Conservation (phyloP, 331 rosid species). For the Quercus phellos region DNA sequence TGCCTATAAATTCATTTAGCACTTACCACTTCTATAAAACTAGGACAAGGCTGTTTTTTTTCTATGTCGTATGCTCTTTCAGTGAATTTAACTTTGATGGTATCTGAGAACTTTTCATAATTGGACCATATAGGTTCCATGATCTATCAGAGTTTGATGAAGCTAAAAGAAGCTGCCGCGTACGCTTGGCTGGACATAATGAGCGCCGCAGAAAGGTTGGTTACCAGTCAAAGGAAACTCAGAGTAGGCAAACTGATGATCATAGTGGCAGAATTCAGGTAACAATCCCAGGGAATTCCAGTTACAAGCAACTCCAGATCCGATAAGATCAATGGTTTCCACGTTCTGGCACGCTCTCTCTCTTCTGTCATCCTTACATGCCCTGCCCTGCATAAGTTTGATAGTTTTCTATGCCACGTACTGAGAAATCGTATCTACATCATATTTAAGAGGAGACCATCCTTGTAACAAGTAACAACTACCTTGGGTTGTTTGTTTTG, state of each 20-base stretch:
- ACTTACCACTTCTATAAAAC: too few species aligned
- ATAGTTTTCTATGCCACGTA: neutral
- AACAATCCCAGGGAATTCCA: conserved; percentile 40
- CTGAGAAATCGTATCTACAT: neutral
- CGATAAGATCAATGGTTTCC: conserved; percentile 27
- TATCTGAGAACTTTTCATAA: neutral
- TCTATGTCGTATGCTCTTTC: neutral
- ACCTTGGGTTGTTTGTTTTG: neutral
- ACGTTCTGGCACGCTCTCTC: conserved; percentile 43
- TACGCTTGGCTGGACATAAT: conserved; percentile 81
- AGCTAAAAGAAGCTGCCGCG: conserved; percentile 84
- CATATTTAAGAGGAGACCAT: neutral
- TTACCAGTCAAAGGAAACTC: conserved; percentile 37
- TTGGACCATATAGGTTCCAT: conserved; percentile 62
- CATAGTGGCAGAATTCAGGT: conserved; percentile 40
- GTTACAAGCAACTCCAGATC: conserved; percentile 50
- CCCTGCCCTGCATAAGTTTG: conserved; percentile 8
- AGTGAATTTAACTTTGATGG: neutral
- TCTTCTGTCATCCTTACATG: conserved; percentile 64
- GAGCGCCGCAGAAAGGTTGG: conserved; percentile 43
- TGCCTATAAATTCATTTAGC: too few species aligned
- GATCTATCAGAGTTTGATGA: conserved; percentile 81
- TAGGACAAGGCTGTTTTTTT: too few species aligned
- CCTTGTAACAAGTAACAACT: neutral
- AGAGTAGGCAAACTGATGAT: conserved; percentile 34